phyloP scores from a whole-genome alignment of 2,329 filamentous ascomycete genomes.

The Ampelomyces quisqualis region DNA sequence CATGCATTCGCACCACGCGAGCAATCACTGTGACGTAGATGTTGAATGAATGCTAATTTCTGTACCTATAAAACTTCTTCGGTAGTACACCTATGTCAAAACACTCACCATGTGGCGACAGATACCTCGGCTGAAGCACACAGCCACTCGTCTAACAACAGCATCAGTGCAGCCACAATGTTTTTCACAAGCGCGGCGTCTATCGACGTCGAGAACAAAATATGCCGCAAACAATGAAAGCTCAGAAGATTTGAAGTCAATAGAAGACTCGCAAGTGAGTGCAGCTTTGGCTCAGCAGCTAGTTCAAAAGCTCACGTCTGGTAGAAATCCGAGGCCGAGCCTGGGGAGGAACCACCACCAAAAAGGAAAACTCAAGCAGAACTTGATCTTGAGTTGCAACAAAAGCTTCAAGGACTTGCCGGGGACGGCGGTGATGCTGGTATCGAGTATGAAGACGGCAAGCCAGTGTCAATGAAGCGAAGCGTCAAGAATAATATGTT shows the following conservation, averaged over 20 bases:
- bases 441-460: slow-evolving; percentile 73
- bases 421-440: slow-evolving; percentile 71
- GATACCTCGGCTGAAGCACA: not conserved
- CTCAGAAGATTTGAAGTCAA: not conserved
- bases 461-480: slow-evolving; percentile 70
- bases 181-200: not conserved
- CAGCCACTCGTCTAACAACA: not conserved
- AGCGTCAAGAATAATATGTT: slow-evolving; percentile 78
- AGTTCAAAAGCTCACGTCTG: not conserved
- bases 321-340: slow-evolving; percentile 14
- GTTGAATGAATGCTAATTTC: not conserved
- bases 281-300: not conserved
- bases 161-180: not conserved
- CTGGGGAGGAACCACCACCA: slow-evolving; percentile 16
- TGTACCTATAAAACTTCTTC: too few relatives aligned
- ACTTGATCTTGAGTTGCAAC: slow-evolving; percentile 65
- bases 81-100: too few relatives aligned
- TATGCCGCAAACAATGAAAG: not conserved
- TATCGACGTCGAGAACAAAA: not conserved
- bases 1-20: slow-evolving; percentile 3
- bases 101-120: too few relatives aligned
- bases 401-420: slow-evolving; percentile 65
- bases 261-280: slow-evolving; percentile 3
- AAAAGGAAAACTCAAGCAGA: slow-evolving; percentile 60
- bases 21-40: slow-evolving; percentile 29